A percentile compares a stretch with the other conserved stretches of the same genome.
phyloP scores from a whole-genome alignment of 2,329 filamentous ascomycete genomes.

The Drechslerella stenobrocha region DNA sequence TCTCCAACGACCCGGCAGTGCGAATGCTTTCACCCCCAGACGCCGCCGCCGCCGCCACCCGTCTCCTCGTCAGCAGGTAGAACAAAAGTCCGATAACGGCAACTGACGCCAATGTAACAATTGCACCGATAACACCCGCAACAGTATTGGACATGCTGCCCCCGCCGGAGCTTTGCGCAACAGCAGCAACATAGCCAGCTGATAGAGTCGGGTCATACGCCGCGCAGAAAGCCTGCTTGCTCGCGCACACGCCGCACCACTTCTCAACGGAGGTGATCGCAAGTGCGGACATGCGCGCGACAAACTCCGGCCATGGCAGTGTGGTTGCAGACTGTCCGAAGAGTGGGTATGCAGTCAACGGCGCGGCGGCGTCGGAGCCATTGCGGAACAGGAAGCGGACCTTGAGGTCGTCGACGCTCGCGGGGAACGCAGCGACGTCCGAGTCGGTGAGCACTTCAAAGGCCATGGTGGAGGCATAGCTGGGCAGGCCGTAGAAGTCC shows the following conservation, averaged over 20 bases:
- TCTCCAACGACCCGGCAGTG: slow-evolving; percentile 27
- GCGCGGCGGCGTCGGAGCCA: slow-evolving; percentile 57
- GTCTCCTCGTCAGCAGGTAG: slow-evolving; percentile 40
- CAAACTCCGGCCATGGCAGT: slow-evolving; percentile 50
- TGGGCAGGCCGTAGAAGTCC: slow-evolving; percentile 75
- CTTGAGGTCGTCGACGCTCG: slow-evolving; percentile 56
- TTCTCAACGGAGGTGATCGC: slow-evolving; percentile 47
- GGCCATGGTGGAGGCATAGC: slow-evolving; percentile 79
- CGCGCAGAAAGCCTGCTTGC: slow-evolving; percentile 48
- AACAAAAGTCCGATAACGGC: slow-evolving; percentile 41
- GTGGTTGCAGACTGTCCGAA: slow-evolving; percentile 56
- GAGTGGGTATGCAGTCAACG: slow-evolving; percentile 60
- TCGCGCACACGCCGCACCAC: slow-evolving; percentile 50
- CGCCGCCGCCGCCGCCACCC: slow-evolving; percentile 2
- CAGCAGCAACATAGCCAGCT: slow-evolving; percentile 3
- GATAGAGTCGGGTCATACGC: slow-evolving; percentile 18
- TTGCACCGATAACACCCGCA: slow-evolving; percentile 51
- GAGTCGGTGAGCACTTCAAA: slow-evolving; percentile 70
- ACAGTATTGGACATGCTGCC: slow-evolving; percentile 42
- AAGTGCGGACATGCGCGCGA: slow-evolving; percentile 36
- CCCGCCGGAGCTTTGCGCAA: not conserved
- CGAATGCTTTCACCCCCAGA: slow-evolving; percentile 23
- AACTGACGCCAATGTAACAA: slow-evolving; percentile 43
- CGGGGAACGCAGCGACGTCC: slow-evolving; percentile 49
- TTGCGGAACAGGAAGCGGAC: slow-evolving; percentile 65